Base-by-base conservation (phyloP, 2,329 filamentous ascomycete species). In the Cladorrhinum sp. region DNA sequence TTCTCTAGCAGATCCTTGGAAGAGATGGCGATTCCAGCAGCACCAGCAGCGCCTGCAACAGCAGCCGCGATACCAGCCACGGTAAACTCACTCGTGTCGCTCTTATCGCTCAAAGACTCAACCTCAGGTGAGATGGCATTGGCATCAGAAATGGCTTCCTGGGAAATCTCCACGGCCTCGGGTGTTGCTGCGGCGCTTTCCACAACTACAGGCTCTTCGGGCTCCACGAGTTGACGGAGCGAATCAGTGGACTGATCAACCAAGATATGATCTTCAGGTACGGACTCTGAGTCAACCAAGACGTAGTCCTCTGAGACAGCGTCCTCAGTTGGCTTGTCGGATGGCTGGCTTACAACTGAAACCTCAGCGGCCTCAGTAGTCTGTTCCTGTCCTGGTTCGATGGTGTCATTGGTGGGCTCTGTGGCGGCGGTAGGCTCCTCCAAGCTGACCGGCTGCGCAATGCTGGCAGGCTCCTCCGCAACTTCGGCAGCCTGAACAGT, bases 281-380 rank as follows among this genome's bases (percentile, higher is more conserved):
- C 24, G 12, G 59, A 59, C 2, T 54, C 36, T 3, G 62, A 45
- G 3, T 65, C 62, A 24, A 65, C 58, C 51, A 65, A n/a, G 41
- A 65, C 59, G 49, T 52, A 65, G n/a, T 62, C 64, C 18, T 65
- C 62, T 29, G 59, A 63, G 8, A 51, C 18, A 1, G 59, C 48
- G 29, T 65, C 63, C 6, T 52, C 27, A 2, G 22, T 51, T 8
- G 18, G 20, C 12, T 58, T 50, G 4, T 50, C 54, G 23, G 23
- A 29, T 25, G 18, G 45, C 1, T 48, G 12, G 22, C 16, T 20
- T 13, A 50, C 38, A 29, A 13, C 52, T 2, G 51, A 38, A 18
- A 13, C 45, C 36, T 50, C 12, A 12, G 24, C 29, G 5, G 23
- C 23, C n/a, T 51, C 50, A 41, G 16, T 13, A 41, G 36, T 41